Base-by-base conservation (phyloP, 768 basidiomycete genomes). In the Amanita molliuscula region DNA sequence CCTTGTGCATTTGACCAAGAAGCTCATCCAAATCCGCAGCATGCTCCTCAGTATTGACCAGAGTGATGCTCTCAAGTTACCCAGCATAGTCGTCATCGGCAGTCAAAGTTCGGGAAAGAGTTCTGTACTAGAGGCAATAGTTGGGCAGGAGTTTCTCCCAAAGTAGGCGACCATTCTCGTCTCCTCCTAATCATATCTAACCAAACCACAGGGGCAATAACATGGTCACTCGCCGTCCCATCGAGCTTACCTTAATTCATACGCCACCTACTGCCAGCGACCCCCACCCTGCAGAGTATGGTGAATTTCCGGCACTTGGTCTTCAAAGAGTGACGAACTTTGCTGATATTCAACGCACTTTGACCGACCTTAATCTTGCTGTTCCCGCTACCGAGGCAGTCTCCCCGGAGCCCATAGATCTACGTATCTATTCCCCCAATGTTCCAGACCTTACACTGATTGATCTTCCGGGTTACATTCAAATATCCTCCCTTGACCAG, bases 21-120 rank as follows among this genome's bases (percentile, higher is more conserved):
- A 95, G 61, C 79, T 99, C 51, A 99, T 99, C 61, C 94, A 94
- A 66, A 96, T 99, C 59, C 73, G 96, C 50, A 84, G 76, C 54
- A 94, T 98, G 76, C 72, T 99, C n/a, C 72, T 98, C 20, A 86
- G 88, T 59, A 94, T 98, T 48, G 96, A 97, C 66, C 92, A 98
- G 65, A 92, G 85, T 55, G 95, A 97, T 56, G 79, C 84, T 6
- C 75, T 99, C 57, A 97, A 93, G 59, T 71, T 99, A 16, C 96
- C 96, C 1, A 95, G 92, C 58, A 98, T 99, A 54, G 96, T 98
- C 37, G 96, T 98, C 42, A 88, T 99, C 54, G 96, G 96, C 9
- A 95, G 91, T 64, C 96, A 99, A 70, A 96, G 93, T 65, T 94
- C 91, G 2, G 96, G 96, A 9, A 99, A 99, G 73, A 97, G 93